phyloP scores from a whole-genome alignment of 2,329 filamentous ascomycete species.

The Talaromyces amestolkiae region DNA sequence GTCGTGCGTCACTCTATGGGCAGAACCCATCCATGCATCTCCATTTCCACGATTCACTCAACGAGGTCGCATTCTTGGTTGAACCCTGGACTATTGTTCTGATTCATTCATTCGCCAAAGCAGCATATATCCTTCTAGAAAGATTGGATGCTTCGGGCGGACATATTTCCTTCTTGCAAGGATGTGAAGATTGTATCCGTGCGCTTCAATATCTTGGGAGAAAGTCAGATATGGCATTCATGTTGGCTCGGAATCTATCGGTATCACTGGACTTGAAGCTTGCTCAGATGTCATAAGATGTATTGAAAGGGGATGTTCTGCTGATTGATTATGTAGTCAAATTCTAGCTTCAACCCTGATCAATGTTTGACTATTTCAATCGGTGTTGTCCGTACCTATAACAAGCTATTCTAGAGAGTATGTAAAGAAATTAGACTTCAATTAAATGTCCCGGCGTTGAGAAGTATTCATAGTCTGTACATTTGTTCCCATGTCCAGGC shows the following conservation, averaged over 20 bases:
- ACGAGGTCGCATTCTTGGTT: slow-evolving; percentile 56
- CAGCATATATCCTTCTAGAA: slow-evolving; percentile 43
- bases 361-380: not conserved
- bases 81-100: slow-evolving; percentile 61
- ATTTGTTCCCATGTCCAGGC: too few relatives aligned
- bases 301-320: not conserved
- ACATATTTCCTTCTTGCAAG: slow-evolving; percentile 16
- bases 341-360: not conserved
- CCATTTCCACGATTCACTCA: slow-evolving; percentile 55
- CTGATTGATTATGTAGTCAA: not conserved
- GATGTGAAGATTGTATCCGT: slow-evolving; percentile 51
- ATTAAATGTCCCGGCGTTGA: too few relatives aligned
- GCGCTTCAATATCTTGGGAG: slow-evolving; percentile 56
- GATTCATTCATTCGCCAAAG: slow-evolving; percentile 53
- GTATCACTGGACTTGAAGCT: slow-evolving; percentile 8
- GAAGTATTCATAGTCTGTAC: too few relatives aligned
- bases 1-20: slow-evolving; percentile 50
- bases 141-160: not conserved
- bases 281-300: slow-evolving; percentile 9
- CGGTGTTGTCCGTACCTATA: not conserved
- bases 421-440: too few relatives aligned
- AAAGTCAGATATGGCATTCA: slow-evolving; percentile 54
- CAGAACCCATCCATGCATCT: slow-evolving; percentile 29
- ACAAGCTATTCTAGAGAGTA: too few relatives aligned
- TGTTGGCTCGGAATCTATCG: slow-evolving; percentile 33